Percentiles rank a stretch among this genome's conserved stretches.
These are phyloP conservation scores for Ascochyta rabiei DNA, from an alignment of 2,329 filamentous ascomycete genomes.

Conservation along the genomic window DNA sequence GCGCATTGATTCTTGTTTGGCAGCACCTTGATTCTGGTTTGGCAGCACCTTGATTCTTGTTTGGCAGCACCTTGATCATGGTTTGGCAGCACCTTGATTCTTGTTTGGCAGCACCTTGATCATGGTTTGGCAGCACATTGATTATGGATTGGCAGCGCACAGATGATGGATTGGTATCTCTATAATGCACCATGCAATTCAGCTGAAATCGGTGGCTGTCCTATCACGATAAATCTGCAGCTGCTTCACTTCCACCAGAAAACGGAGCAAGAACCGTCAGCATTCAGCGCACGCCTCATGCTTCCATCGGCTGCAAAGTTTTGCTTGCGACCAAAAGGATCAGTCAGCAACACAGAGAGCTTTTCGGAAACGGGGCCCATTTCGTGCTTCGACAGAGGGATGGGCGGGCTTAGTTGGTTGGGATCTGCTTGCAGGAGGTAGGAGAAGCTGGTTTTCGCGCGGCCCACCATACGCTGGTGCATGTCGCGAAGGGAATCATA, in stretches of 20 bases:
- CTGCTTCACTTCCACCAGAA: constrained; percentile 44
- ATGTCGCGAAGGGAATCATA: constrained; percentile 43
- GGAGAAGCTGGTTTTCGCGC: constrained; percentile 45
- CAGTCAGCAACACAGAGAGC: constrained; percentile 39
- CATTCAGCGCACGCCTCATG: constrained; percentile 39
- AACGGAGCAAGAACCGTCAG: constrained; percentile 40
- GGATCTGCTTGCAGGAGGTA: constrained; percentile 38
- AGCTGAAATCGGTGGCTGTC: not conserved
- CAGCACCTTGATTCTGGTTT: too few species aligned
- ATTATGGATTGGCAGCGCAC: too few species aligned
- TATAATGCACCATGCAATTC: not conserved
- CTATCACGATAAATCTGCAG: not conserved
- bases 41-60: too few species aligned
- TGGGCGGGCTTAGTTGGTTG: constrained; percentile 31
- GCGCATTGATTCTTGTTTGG: too few species aligned
- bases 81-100: too few species aligned
- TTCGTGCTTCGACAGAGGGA: constrained; percentile 41
- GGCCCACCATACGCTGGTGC: constrained; percentile 39
- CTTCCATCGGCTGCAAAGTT: constrained; percentile 25
- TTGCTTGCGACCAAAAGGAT: constrained; percentile 47
- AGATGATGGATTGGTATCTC: constrained; percentile 7
- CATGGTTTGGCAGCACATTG: too few species aligned
- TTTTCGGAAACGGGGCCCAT: constrained; percentile 46
- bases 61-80: too few species aligned
- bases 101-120: too few species aligned